Percentiles rank a stretch among this genome's conserved stretches.
Evolutionary conservation across 2,329 filamentous ascomycete species (phyloP).

Genomic region (Geosmithia flava): DNA sequence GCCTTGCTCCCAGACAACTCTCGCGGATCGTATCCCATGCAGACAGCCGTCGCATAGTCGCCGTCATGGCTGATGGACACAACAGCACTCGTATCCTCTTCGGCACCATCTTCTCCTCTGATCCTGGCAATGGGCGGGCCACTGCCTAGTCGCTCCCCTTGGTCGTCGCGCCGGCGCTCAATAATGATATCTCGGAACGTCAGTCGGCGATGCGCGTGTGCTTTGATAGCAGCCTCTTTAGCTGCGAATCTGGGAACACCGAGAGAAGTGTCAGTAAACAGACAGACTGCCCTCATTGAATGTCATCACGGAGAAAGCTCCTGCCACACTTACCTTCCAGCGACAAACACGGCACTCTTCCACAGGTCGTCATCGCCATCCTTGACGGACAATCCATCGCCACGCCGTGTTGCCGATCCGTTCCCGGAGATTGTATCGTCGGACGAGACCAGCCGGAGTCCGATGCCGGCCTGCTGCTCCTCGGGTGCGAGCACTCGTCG

Average conservation of each 20-base stretch:
- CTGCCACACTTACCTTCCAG: slow-evolving; percentile 23
- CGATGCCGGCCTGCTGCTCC: slow-evolving; percentile 14
- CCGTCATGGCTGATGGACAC: slow-evolving; percentile 83
- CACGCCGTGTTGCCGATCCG: not conserved
- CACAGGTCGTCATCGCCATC: slow-evolving; percentile 13
- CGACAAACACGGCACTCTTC: slow-evolving; percentile 27
- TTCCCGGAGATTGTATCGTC: not conserved
- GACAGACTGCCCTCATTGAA: not conserved
- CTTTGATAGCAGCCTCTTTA: slow-evolving; percentile 67
- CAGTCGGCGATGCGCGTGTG: slow-evolving; percentile 45
- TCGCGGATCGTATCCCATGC: slow-evolving; percentile 30
- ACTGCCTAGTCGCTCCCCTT: slow-evolving; percentile 13
- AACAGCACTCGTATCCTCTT: slow-evolving; percentile 42
- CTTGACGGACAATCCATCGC: not conserved
- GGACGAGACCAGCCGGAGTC: not conserved
- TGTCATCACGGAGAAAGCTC: not conserved
- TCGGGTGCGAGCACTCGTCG: slow-evolving; percentile 30
- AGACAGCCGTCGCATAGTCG: slow-evolving; percentile 65
- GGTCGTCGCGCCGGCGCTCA: slow-evolving; percentile 7
- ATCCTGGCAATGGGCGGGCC: slow-evolving; percentile 33
- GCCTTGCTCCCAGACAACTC: too few relatives aligned
- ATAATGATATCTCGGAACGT: slow-evolving; percentile 50
- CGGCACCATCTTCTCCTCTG: slow-evolving; percentile 12
- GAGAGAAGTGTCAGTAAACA: not conserved
- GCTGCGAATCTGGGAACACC: slow-evolving; percentile 44